Conservation (phyloP, 192 early-diverging fungal genomes). For the Dimargaris cristalligena region DNA sequence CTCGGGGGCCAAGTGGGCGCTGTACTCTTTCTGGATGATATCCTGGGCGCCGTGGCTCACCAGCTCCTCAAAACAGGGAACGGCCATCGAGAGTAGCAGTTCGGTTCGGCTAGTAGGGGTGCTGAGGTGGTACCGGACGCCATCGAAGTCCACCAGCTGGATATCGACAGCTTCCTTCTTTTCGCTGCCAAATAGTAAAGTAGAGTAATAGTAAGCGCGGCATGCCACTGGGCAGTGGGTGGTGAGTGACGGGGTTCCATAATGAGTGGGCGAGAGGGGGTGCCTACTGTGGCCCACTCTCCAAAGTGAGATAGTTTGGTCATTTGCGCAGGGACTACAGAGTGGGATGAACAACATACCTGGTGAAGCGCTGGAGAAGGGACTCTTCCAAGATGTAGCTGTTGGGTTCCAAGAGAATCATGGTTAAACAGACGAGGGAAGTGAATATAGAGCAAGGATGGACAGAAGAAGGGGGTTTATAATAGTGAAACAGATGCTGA, state of each 20-base stretch:
- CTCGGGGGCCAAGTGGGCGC: slow-evolving; percentile 34
- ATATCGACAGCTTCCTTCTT: slow-evolving; percentile 56
- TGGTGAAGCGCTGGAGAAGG: slow-evolving; percentile 34
- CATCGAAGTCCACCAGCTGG: slow-evolving; percentile 92
- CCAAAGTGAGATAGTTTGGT: no score
- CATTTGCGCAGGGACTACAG: no score
- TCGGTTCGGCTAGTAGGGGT: slow-evolving; percentile 34
- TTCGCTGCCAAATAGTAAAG: slow-evolving; percentile 23
- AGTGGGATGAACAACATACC: no score
- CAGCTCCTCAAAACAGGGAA: slow-evolving; percentile 74
- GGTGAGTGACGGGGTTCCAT: no score
- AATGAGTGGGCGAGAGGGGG: no score
- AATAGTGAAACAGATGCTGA: no score
- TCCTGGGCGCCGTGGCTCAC: slow-evolving; percentile 61
- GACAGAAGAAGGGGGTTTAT: no score
- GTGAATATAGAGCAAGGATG: no score
- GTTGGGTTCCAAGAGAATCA: slow-evolving; percentile 35
- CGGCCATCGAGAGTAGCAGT: slow-evolving; percentile 59
- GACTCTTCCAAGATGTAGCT: slow-evolving; percentile 44
- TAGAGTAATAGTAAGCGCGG: neutral
- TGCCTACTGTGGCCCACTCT: no score
- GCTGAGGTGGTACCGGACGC: slow-evolving; percentile 71
- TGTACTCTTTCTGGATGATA: slow-evolving; percentile 74
- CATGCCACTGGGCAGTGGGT: no score
- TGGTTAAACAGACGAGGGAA: no score